Percentiles rank a stretch among this genome's conserved stretches.
Evolutionary conservation across 202 grass and related monocot species (phyloP).

Genomic region (Panicum virgatum): DNA sequence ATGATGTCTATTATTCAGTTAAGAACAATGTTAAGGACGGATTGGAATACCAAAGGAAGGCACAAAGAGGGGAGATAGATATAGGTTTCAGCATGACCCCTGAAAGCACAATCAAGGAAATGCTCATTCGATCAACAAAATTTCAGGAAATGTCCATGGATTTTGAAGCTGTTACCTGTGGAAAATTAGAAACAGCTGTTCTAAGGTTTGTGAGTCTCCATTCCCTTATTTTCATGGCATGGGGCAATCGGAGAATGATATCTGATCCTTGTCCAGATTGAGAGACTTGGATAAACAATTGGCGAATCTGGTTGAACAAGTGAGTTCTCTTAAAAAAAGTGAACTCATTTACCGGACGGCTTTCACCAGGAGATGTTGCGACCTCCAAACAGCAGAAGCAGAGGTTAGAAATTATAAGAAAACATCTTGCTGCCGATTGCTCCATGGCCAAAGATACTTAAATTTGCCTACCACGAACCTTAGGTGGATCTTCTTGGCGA

Average conservation of each 20-base stretch:
- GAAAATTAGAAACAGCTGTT: slow-evolving; percentile 41
- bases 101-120: background rate
- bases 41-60: background rate
- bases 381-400: slow-evolving; percentile 69
- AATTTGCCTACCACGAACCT: slow-evolving; percentile 26
- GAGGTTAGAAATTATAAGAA: slow-evolving; percentile 43
- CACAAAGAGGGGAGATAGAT: background rate
- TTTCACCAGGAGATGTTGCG: slow-evolving; percentile 53
- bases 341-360: slow-evolving; percentile 51
- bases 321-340: slow-evolving; percentile 49
- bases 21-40: background rate
- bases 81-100: background rate
- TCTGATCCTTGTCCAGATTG: slow-evolving; percentile 45
- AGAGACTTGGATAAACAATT: slow-evolving; percentile 44
- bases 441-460: background rate
- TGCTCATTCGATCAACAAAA: background rate
- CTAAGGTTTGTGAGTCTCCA: slow-evolving; percentile 43
- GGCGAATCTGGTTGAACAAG: slow-evolving; percentile 24
- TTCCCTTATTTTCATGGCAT: background rate
- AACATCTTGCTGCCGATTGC: background rate
- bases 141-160: slow-evolving; percentile 19
- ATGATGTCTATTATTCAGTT: background rate
- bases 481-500: slow-evolving; percentile 77
- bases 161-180: slow-evolving; percentile 31
- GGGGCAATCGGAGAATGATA: background rate